Percentiles rank a stretch among this genome's conserved stretches.
Conservation (phyloP, 306 rosid species). For the Quercus aquifolioides region DNA sequence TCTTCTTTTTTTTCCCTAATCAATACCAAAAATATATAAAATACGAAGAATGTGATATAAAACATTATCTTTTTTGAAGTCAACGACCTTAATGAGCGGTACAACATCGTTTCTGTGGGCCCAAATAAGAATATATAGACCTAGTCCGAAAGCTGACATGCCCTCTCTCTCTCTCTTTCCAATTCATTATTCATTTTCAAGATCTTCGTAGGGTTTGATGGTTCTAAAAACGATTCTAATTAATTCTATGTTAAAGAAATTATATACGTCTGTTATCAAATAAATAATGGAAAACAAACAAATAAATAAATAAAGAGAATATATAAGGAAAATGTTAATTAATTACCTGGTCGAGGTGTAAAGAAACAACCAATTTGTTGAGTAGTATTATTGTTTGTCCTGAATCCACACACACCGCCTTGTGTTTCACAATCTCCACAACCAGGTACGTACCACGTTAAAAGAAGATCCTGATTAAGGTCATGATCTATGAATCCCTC, state of each 20-base stretch:
- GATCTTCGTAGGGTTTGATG: not conserved
- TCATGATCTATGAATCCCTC: constrained; percentile 20
- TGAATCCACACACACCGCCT: constrained; percentile 44
- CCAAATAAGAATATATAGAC: not conserved
- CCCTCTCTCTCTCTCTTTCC: no score
- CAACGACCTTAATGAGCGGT: not conserved
- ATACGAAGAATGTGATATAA: not conserved
- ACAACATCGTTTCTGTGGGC: no score
- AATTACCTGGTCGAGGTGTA: constrained; percentile 41
- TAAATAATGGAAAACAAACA: no score
- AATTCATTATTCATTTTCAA: not conserved
- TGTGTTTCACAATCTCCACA: constrained; percentile 52
- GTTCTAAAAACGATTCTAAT: not conserved
- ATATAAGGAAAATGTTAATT: not conserved
- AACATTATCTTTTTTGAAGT: not conserved
- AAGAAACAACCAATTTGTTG: constrained; percentile 38
- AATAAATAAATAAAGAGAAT: not conserved
- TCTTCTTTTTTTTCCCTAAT: no score
- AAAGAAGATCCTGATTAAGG: constrained; percentile 35
- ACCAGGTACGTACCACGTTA: constrained; percentile 54
- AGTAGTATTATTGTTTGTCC: constrained; percentile 34
- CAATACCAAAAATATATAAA: no score
- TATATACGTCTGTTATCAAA: no score
- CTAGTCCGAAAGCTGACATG: not conserved
- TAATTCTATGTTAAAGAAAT: no score